Conservation (phyloP, 345 rosid genomes). For the Eucalyptus viminalis region DNA sequence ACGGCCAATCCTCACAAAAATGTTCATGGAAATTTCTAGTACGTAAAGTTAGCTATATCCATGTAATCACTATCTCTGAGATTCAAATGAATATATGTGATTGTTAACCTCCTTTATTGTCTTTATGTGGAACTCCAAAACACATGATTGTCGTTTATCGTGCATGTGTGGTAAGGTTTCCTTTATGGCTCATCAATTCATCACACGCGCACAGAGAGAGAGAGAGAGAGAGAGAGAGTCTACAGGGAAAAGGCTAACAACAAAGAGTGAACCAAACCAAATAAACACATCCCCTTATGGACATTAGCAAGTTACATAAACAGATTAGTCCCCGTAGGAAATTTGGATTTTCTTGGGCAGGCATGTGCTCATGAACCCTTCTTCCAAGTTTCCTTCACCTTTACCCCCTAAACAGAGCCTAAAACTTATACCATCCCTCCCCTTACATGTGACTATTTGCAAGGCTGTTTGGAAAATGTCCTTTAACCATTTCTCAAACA, state of each 20-base stretch:
- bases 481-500: conserved; percentile 68
- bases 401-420: conserved; percentile 28
- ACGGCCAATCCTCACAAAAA: not conserved
- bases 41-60: not conserved
- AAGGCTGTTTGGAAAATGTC: conserved; percentile 52
- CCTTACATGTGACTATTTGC: conserved; percentile 22
- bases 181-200: not conserved
- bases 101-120: not conserved
- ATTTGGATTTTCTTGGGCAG: conserved; percentile 47
- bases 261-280: not conserved
- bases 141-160: not conserved
- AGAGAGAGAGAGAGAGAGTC: not conserved
- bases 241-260: not conserved
- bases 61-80: not conserved
- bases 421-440: conserved; percentile 26
- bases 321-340: conserved; percentile 13
- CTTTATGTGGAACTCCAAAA: not conserved
- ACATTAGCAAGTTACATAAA: not conserved
- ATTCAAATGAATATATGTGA: not conserved
- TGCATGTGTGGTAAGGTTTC: not conserved
- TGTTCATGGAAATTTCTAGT: not conserved
- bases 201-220: not conserved
- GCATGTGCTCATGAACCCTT: conserved; percentile 35
- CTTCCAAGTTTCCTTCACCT: conserved; percentile 4
- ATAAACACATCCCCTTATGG: not conserved